Conservation (phyloP, 768 basidiomycete genomes). For the Collybia nuda region DNA sequence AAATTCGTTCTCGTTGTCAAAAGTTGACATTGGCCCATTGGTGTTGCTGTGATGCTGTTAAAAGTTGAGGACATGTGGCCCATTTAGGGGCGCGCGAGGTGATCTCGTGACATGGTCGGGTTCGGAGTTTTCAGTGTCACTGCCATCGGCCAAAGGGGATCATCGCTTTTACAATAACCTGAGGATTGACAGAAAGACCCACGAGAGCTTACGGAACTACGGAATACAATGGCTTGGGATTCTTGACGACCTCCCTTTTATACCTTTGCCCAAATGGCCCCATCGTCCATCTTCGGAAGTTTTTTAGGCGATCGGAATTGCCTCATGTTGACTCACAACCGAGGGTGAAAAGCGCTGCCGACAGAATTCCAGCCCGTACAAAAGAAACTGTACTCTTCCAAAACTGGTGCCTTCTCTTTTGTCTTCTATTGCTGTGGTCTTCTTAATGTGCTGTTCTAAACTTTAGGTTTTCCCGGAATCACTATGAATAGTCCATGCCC, state of each 20-base stretch:
- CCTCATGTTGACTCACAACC: slow-evolving; percentile 20
- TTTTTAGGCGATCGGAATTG: slow-evolving; percentile 11
- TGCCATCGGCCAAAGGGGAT: no score
- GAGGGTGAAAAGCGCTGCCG: slow-evolving; percentile 10
- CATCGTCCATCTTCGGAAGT: not conserved
- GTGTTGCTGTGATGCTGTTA: not conserved
- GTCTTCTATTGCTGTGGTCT: slow-evolving; percentile 3
- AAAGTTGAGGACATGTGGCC: no score
- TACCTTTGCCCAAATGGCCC: not conserved
- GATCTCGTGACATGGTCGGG: no score
- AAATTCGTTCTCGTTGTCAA: not conserved
- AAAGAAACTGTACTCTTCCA: not conserved
- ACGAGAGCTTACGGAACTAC: no score
- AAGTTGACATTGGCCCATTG: not conserved
- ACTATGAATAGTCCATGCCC: no score
- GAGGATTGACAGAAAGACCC: no score
- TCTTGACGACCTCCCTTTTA: not conserved
- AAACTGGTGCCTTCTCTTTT: slow-evolving; percentile 6
- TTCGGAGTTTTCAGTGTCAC: no score
- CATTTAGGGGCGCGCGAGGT: no score
- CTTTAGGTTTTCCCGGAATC: not conserved
- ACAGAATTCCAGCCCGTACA: slow-evolving; percentile 4
- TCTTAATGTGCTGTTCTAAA: not conserved
- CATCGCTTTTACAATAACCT: no score
- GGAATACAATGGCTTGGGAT: no score